Percentiles rank a stretch among this genome's conserved stretches.
phyloP scores from a whole-genome alignment of 345 rosid genomes.

The Murraya koenigii region DNA sequence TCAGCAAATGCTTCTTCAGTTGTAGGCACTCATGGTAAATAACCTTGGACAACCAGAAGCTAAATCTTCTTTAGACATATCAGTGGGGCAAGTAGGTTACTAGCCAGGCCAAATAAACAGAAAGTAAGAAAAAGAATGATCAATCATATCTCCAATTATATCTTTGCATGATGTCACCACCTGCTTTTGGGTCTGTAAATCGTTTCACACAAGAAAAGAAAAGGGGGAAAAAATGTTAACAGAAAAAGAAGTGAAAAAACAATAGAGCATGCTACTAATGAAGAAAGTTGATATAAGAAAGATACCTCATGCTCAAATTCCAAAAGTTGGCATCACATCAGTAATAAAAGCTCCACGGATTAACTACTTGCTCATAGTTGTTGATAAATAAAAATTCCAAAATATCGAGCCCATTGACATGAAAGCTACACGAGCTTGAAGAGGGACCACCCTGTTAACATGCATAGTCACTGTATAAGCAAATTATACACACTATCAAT shows the following conservation, averaged over 20 bases:
- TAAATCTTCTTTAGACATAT: not conserved
- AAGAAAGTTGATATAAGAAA: constrained; percentile 1
- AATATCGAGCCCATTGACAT: constrained; percentile 91
- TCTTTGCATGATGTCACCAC: not conserved
- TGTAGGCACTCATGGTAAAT: not conserved
- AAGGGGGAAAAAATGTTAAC: not conserved
- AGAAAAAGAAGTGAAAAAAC: not conserved
- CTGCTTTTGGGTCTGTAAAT: not conserved
- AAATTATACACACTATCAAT: constrained; percentile 4
- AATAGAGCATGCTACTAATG: not conserved
- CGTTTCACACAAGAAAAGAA: not conserved
- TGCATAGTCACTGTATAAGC: not conserved
- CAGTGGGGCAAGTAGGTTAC: not conserved
- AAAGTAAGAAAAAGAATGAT: not conserved
- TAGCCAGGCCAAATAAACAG: not conserved
- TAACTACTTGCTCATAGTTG: constrained; percentile 77
- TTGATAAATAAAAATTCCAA: constrained; percentile 91
- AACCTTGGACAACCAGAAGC: not conserved
- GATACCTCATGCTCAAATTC: constrained; percentile 8
- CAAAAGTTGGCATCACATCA: not conserved
- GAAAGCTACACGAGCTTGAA: constrained; percentile 94
- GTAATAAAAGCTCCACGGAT: not conserved
- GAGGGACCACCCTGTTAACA: constrained; percentile 75
- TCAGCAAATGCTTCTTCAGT: not conserved
- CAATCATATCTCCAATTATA: not conserved